Conservation (phyloP, 371 early-diverging fungal genomes). For the Synchytrium microbalum region DNA sequence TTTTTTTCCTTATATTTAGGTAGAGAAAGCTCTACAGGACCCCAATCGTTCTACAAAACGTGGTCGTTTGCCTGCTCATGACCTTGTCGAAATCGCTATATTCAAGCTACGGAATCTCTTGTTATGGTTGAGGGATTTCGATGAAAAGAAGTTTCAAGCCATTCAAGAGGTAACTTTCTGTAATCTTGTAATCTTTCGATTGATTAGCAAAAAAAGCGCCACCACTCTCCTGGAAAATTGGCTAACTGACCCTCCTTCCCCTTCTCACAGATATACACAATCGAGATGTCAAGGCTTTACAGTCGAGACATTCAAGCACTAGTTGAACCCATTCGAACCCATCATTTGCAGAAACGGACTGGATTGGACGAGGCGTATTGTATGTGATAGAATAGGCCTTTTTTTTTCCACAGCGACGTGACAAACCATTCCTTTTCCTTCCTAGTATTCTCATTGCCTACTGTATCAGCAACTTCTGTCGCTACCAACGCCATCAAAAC, state of each 20-base stretch:
- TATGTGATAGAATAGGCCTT: slow-evolving; percentile 4
- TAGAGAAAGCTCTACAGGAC: slow-evolving; percentile 46
- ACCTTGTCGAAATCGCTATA: slow-evolving; percentile 62
- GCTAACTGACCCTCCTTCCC: no score
- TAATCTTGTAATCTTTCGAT: slow-evolving; percentile 1
- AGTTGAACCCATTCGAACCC: slow-evolving; percentile 35
- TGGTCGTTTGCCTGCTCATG: slow-evolving; percentile 52
- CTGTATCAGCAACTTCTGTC: slow-evolving; percentile 29
- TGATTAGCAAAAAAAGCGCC: slow-evolving; percentile 4
- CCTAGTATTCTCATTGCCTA: slow-evolving; percentile 20
- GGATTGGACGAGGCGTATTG: slow-evolving; percentile 20
- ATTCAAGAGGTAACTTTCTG: slow-evolving; percentile 57
- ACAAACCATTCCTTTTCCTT: no score
- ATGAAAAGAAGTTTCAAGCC: slow-evolving; percentile 76
- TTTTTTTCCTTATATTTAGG: no score
- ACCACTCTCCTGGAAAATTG: no score
- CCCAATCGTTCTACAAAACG: slow-evolving; percentile 39
- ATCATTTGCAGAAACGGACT: slow-evolving; percentile 23
- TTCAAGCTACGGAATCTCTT: slow-evolving; percentile 76
- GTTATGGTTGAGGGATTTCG: slow-evolving; percentile 87
- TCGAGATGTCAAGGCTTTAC: slow-evolving; percentile 51
- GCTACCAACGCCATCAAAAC: slow-evolving; percentile 35
- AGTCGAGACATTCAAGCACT: slow-evolving; percentile 54
- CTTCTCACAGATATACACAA: slow-evolving; percentile 42
- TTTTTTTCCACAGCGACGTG: no score